Evolutionary conservation across 345 rosid species (phyloP), one percentile per base, ranked within the genome.

Genomic region (Melaleuca alternifolia): DNA sequence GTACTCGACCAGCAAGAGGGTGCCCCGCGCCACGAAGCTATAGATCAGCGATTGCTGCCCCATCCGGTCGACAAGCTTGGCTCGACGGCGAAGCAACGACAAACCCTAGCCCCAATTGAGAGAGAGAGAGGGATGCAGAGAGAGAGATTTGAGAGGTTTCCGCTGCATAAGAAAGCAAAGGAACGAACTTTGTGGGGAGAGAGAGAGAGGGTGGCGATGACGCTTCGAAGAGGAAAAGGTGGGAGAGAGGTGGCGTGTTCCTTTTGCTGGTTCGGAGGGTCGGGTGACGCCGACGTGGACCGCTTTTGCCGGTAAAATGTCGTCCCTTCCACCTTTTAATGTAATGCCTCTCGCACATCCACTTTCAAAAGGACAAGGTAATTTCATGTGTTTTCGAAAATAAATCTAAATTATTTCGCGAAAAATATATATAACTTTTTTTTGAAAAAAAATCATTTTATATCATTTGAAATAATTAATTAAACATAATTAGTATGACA

Each of bases 21-120:
- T 88, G 83, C 95, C 95, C 50, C 95, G 89, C 5, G 95, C 91
- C 84, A 91, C 95, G 85, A 93, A 92, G 89, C 93, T 89, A 92
- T 93, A 93, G 92, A 93, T 92, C 92, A 93, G 85, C 86, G 94
- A 91, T 81, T 93, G 92, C 89, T 93, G 93, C 59, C 92, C 90
- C 95, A 93, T 93, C 82, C 87, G 52, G 7, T 71, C 79, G 46
- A 18, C 48, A 6, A 24, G 46, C 33, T 41, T 28, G 6, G 21
- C 79, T 61, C 41, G 75, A 24, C 51, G 26, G 7, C 37, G 41
- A 59, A 26, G 82, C 81, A 28, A 41, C 83, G 20, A 57, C 41
- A 82, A 84, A 76, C 88, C 88, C 85, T 82, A 83, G 53, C 81
- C 52, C 56, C 50, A 15, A 51, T 51, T 3, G 15, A 14, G 6